Percentiles rank a stretch among this genome's conserved stretches.
phyloP scores from a whole-genome alignment of 116 monocot genomes.

The Posidonia oceanica region DNA sequence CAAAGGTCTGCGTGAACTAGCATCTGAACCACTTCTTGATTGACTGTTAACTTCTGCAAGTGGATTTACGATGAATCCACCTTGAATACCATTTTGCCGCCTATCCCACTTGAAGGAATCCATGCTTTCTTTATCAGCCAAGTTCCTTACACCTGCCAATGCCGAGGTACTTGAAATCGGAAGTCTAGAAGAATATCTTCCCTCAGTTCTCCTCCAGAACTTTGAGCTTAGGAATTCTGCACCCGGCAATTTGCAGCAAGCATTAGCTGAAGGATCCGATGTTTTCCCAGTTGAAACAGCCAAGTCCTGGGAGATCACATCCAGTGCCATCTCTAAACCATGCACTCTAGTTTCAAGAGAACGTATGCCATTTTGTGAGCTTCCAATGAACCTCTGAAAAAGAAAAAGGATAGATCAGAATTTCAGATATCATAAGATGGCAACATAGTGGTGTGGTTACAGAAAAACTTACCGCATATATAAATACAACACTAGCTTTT shows the following conservation, averaged over 20 bases:
- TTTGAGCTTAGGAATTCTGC: conserved; percentile 71
- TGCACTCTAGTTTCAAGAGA: conserved; percentile 79
- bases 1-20: conserved; percentile 16
- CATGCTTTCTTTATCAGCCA: conserved; percentile 18
- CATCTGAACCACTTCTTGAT: conserved; percentile 14
- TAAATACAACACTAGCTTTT: too few relatives aligned
- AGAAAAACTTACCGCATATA: too few relatives aligned
- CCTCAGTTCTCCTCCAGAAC: conserved; percentile 71
- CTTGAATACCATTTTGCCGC: conserved; percentile 23
- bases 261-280: conserved; percentile 16
- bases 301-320: conserved; percentile 72
- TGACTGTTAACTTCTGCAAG: conserved; percentile 41
- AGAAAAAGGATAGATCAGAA: background rate
- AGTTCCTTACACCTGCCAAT: conserved; percentile 7
- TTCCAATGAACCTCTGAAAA: conserved; percentile 73
- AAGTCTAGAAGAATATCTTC: conserved; percentile 34
- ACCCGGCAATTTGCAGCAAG: conserved; percentile 77
- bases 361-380: conserved; percentile 76
- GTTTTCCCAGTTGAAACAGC: conserved; percentile 35
- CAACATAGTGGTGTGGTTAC: too few relatives aligned
- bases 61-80: conserved; percentile 51
- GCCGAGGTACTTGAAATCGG: conserved; percentile 22
- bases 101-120: conserved; percentile 29
- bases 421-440: too few relatives aligned
- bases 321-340: conserved; percentile 62